These are phyloP conservation scores for Escovopsis weberi DNA, from an alignment of 2,329 filamentous ascomycete genomes.

Conservation along the genomic window DNA sequence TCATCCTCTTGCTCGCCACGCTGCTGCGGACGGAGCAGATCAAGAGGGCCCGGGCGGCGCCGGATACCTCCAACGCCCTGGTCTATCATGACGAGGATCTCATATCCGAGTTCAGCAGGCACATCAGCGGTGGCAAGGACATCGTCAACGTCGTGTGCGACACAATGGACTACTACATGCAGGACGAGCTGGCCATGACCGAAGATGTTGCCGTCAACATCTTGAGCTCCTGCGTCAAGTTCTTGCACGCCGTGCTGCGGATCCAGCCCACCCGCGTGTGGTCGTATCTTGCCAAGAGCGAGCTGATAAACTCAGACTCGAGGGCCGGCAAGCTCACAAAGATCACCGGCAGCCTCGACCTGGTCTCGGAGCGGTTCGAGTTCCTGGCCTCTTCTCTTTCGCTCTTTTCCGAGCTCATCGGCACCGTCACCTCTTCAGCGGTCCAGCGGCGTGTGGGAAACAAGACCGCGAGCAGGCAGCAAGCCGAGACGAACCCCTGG, in stretches of 20 bases:
- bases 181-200: conserved; percentile 40
- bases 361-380: conserved; percentile 60
- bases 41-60: conserved; percentile 13
- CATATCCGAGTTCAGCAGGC: conserved; percentile 39
- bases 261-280: conserved; percentile 75
- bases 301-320: conserved; percentile 62
- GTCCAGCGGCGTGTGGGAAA: conserved; percentile 48
- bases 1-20: conserved; percentile 58
- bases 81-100: conserved; percentile 25
- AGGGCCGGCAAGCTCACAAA: conserved; percentile 62
- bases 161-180: conserved; percentile 60
- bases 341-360: conserved; percentile 70
- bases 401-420: conserved; percentile 60
- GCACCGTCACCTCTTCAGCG: conserved; percentile 57
- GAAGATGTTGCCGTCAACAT: conserved; percentile 53
- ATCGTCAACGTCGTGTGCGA: conserved; percentile 72
- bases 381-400: conserved; percentile 61
- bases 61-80: conserved; percentile 17
- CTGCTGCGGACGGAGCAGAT: conserved; percentile 42
- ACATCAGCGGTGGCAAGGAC: conserved; percentile 48
- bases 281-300: conserved; percentile 75
- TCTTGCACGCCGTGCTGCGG: conserved; percentile 57
- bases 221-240: conserved; percentile 58
- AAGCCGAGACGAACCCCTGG: conserved; percentile 38
- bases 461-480: conserved; percentile 33